Conservation (phyloP, 2,329 filamentous ascomycete species). For the Sphaerulina populicola region DNA sequence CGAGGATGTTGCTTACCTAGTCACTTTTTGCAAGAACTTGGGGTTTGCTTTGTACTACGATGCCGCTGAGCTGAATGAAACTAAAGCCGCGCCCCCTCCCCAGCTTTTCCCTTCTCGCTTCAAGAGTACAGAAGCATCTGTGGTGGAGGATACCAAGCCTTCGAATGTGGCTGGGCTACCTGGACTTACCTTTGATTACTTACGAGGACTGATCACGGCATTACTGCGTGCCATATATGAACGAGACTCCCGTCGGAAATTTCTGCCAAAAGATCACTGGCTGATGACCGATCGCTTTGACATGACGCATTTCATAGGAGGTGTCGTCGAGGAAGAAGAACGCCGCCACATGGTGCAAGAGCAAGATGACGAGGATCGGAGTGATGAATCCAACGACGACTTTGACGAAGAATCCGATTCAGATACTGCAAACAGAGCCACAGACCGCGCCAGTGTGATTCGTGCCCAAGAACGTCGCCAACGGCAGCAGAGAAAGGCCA, state of each 20-base stretch:
- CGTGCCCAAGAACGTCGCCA: constrained; percentile 50
- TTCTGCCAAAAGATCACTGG: constrained; percentile 80
- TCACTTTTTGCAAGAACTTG: constrained; percentile 80
- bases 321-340: constrained; percentile 82
- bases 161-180: constrained; percentile 52
- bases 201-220: constrained; percentile 70
- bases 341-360: constrained; percentile 59
- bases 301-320: constrained; percentile 74
- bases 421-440: constrained; percentile 28
- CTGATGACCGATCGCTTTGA: constrained; percentile 83
- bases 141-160: constrained; percentile 29
- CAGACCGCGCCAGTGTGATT: constrained; percentile 15
- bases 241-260: constrained; percentile 78
- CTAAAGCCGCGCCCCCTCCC: constrained; percentile 3
- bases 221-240: constrained; percentile 85
- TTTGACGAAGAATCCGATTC: constrained; percentile 29
- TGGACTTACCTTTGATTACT: constrained; percentile 67
- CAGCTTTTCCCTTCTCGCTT: constrained; percentile 4
- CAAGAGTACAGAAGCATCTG: neutral
- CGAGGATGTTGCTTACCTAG: constrained; percentile 62
- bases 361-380: constrained; percentile 53
- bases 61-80: constrained; percentile 48
- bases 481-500: constrained; percentile 56
- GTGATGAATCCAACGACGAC: constrained; percentile 37
- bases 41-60: constrained; percentile 86